A percentile compares a stretch with the other conserved stretches of the same genome.
Conservation (phyloP, 768 basidiomycete genomes). For the Kockovaella imperatae region DNA sequence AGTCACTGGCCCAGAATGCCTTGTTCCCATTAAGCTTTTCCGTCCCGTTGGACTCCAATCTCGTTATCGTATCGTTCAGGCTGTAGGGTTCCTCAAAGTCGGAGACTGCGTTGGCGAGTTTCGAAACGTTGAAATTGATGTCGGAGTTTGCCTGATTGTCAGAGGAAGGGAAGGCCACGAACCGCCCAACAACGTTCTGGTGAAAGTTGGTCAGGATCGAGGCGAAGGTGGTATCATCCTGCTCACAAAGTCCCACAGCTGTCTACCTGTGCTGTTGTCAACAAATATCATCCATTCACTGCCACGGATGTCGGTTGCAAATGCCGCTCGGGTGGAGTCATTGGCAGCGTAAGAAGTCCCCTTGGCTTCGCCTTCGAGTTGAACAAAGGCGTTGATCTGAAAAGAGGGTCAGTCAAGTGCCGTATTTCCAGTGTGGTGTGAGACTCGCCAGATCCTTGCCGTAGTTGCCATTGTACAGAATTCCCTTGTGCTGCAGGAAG, state of each 20-base stretch:
- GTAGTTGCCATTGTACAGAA: slow-evolving; percentile 66
- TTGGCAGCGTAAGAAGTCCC: slow-evolving; percentile 56
- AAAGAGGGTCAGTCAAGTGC: not conserved
- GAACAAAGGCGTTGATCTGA: slow-evolving; percentile 59
- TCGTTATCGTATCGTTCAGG: slow-evolving; percentile 1
- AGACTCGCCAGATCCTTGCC: slow-evolving; percentile 51
- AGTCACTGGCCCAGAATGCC: slow-evolving; percentile 62
- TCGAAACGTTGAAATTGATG: slow-evolving; percentile 55
- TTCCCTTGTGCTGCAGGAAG: slow-evolving; percentile 54
- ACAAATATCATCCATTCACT: slow-evolving; percentile 64
- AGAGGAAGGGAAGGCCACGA: slow-evolving; percentile 59
- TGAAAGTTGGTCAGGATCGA: slow-evolving; percentile 4
- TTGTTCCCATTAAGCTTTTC: slow-evolving; percentile 51
- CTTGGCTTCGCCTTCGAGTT: slow-evolving; percentile 56
- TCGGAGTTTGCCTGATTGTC: slow-evolving; percentile 53
- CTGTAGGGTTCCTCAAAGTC: slow-evolving; percentile 50
- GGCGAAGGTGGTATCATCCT: too few relatives aligned
- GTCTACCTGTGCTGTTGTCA: slow-evolving; percentile 53
- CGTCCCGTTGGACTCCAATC: slow-evolving; percentile 13
- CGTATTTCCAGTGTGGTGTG: not conserved
- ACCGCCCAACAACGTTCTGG: slow-evolving; percentile 59
- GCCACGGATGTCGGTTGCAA: slow-evolving; percentile 55
- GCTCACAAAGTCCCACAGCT: slow-evolving; percentile 58
- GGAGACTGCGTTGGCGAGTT: slow-evolving; percentile 51
- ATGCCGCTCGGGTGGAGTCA: slow-evolving; percentile 47